phyloP scores from a whole-genome alignment of 1,139 yeast species.

The Geotrichum armillariae region DNA sequence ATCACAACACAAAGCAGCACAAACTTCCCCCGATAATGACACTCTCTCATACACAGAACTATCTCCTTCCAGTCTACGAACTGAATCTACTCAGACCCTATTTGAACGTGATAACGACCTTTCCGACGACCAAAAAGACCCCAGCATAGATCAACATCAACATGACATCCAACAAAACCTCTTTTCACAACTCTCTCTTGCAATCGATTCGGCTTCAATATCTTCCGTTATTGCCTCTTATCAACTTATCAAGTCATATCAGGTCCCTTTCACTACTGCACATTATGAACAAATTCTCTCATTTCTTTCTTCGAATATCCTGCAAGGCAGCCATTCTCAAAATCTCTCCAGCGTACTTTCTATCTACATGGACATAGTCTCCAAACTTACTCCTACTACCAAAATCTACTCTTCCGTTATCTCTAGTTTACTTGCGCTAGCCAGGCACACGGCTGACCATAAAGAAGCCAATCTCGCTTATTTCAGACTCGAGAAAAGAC shows the following conservation, averaged over 20 bases:
- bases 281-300: slow-evolving; percentile 2
- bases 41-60: neutral
- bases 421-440: slow-evolving; percentile 32
- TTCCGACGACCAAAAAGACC: neutral
- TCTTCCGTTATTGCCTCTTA: slow-evolving; percentile 14
- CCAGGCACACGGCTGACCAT: slow-evolving; percentile 22
- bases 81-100: slow-evolving; percentile 6
- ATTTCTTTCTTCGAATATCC: slow-evolving; percentile 9
- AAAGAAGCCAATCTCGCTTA: slow-evolving; percentile 19
- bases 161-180: slow-evolving; percentile 1
- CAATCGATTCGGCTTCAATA: slow-evolving; percentile 4
- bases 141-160: neutral
- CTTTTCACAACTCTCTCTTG: slow-evolving; percentile 4
- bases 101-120: neutral
- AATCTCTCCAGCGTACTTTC: slow-evolving; percentile 12
- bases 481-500: slow-evolving; percentile 18
- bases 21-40: neutral
- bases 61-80: slow-evolving; percentile 5
- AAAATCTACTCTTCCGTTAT: slow-evolving; percentile 37
- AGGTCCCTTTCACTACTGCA: slow-evolving; percentile 3
- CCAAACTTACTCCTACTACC: slow-evolving; percentile 30
- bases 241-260: slow-evolving; percentile 9
- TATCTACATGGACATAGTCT: slow-evolving; percentile 11
- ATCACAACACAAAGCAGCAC: neutral
- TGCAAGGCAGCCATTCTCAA: slow-evolving; percentile 2